Percentiles rank a stretch among this genome's conserved stretches.
Evolutionary conservation across 805 yeast species (phyloP).

Genomic region (Ogataea polymorpha): DNA sequence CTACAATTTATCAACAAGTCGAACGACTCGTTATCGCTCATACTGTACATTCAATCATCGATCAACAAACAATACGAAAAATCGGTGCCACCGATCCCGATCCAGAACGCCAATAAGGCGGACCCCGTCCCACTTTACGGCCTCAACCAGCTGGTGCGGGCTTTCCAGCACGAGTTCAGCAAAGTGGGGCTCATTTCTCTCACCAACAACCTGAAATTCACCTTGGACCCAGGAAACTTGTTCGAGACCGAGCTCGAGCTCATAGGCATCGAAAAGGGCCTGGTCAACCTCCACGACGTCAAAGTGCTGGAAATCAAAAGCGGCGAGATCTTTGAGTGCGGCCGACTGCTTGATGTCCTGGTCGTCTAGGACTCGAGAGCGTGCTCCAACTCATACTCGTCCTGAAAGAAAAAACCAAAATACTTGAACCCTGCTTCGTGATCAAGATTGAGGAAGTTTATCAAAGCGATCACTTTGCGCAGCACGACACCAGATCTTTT

Average conservation of each 20-base stretch:
- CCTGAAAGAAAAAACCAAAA: conserved; percentile 31
- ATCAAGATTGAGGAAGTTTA: conserved; percentile 24
- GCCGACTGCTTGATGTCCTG: conserved; percentile 64
- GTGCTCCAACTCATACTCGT: conserved; percentile 24
- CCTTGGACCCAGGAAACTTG: conserved; percentile 56
- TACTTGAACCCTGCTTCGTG: conserved; percentile 19
- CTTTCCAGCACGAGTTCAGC: conserved; percentile 36
- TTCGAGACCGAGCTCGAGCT: conserved; percentile 61
- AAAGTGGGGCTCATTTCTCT: conserved; percentile 60
- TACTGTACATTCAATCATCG: conserved; percentile 44
- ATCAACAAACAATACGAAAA: conserved; percentile 35
- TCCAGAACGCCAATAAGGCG: conserved; percentile 18
- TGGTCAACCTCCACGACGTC: conserved; percentile 62
- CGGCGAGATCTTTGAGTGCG: conserved; percentile 71
- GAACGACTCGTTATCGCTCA: conserved; percentile 44
- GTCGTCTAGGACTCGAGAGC: conserved; percentile 37
- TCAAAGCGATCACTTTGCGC: conserved; percentile 19
- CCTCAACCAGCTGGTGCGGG: conserved; percentile 25
- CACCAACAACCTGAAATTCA: conserved; percentile 61
- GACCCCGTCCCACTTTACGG: conserved; percentile 32
- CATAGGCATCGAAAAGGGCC: conserved; percentile 63
- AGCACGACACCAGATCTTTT: conserved; percentile 18
- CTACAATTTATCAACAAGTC: conserved; percentile 65
- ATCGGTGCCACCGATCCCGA: conserved; percentile 35
- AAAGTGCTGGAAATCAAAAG: conserved; percentile 57